Evolutionary conservation across 2,329 filamentous ascomycete species (phyloP).

Genomic region (Colletotrichum ledebouriae): DNA sequence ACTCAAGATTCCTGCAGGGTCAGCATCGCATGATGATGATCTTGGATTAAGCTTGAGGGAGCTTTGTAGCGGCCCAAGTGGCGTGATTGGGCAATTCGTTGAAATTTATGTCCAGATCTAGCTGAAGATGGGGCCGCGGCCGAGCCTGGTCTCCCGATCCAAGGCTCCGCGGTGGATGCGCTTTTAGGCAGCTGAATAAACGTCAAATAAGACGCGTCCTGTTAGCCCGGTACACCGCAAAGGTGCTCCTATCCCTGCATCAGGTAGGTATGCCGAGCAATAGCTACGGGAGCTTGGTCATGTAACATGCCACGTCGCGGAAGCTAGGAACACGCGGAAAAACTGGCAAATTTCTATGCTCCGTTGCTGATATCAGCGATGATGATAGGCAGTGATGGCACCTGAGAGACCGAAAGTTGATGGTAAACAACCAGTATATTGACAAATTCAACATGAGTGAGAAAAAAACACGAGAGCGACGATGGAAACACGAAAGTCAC

Average conservation of each 20-base stretch:
- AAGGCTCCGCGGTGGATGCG: neutral
- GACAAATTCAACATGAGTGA: no score
- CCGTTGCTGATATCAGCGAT: no score
- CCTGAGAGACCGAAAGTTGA: no score
- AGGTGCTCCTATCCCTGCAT: neutral
- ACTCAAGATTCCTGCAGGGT: neutral
- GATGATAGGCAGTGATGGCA: no score
- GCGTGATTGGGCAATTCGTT: constrained; percentile 16
- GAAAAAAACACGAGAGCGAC: no score
- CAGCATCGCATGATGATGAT: constrained; percentile 10
- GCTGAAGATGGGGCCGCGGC: constrained; percentile 14
- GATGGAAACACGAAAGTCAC: no score
- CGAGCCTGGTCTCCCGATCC: constrained; percentile 4
- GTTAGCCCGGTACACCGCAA: constrained; percentile 11
- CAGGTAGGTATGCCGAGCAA: neutral
- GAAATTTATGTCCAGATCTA: neutral
- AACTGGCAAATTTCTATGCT: no score
- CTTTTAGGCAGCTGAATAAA: constrained; percentile 31
- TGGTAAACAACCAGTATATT: no score
- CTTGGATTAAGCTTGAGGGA: constrained; percentile 25
- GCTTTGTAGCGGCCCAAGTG: neutral
- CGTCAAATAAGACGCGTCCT: constrained; percentile 19
- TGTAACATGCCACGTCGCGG: neutral
- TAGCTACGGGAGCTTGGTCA: neutral
- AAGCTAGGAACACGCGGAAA: no score